Percentiles rank a stretch among this genome's conserved stretches.
phyloP scores from a whole-genome alignment of 2,329 filamentous ascomycete species.

The Apiospora pterosperma region DNA sequence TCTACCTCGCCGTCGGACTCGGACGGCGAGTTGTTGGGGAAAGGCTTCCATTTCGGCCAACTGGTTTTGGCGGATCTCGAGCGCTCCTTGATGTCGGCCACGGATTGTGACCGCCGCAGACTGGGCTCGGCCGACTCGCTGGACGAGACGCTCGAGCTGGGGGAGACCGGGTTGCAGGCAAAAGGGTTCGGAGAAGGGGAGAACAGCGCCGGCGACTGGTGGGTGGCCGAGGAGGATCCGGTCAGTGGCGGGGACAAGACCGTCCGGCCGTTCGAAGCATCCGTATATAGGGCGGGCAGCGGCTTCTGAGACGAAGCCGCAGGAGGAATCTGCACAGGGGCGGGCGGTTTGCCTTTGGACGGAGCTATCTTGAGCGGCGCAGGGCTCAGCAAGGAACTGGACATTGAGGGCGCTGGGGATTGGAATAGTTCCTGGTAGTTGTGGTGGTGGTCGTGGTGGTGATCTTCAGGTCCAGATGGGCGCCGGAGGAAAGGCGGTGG shows the following conservation, averaged over 20 bases:
- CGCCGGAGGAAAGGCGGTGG: not conserved
- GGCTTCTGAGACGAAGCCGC: not conserved
- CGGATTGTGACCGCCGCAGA: conserved; percentile 20
- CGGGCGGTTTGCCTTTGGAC: not conserved
- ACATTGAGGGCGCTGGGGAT: not conserved
- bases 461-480: not conserved
- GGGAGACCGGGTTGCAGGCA: not conserved
- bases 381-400: not conserved
- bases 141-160: not conserved
- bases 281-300: not conserved
- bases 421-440: too few species aligned
- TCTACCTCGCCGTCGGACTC: conserved; percentile 2
- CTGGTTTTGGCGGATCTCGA: not conserved
- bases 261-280: not conserved
- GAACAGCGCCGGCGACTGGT: not conserved
- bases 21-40: conserved; percentile 7
- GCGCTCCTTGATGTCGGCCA: conserved; percentile 14
- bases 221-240: not conserved
- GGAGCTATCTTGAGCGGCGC: not conserved
- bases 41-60: conserved; percentile 9
- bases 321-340: not conserved
- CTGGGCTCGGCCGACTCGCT: not conserved
- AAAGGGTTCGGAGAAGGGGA: not conserved
- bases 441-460: not conserved
- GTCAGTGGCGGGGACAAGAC: not conserved